These are phyloP conservation scores for Neofusicoccum umdonicola DNA, from an alignment of 2,329 filamentous ascomycete genomes.

Conservation along the genomic window DNA sequence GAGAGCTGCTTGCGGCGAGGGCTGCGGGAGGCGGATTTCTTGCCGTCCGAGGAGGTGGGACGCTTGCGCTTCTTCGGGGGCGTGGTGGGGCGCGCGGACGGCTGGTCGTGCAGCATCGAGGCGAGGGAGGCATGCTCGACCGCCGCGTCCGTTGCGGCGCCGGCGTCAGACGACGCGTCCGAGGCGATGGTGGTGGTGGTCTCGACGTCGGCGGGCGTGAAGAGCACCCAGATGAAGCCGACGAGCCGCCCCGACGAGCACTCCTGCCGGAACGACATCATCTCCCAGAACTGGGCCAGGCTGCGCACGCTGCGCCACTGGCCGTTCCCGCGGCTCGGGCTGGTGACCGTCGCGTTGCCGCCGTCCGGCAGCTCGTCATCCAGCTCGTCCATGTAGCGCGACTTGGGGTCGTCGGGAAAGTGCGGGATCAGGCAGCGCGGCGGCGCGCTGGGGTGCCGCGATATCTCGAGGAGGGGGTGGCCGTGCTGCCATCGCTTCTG, in stretches of 20 bases:
- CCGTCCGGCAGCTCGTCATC: constrained; percentile 68
- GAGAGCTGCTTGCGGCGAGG: constrained; percentile 36
- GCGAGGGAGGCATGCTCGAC: constrained; percentile 18
- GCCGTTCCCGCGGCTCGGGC: constrained; percentile 54
- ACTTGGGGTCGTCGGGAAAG: constrained; percentile 94
- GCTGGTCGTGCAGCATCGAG: constrained; percentile 16
- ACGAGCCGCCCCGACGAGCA: constrained; percentile 90
- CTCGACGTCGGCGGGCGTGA: constrained; percentile 57
- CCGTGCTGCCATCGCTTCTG: constrained; percentile 55
- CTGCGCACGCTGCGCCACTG: constrained; percentile 81
- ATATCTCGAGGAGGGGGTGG: constrained; percentile 71
- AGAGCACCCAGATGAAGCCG: constrained; percentile 91
- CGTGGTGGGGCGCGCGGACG: not conserved
- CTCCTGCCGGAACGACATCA: constrained; percentile 95
- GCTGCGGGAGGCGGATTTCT: not conserved
- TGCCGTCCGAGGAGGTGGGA: not conserved
- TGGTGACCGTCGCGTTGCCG: constrained; percentile 22
- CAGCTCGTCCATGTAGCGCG: constrained; percentile 81
- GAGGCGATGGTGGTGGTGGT: constrained; percentile 10
- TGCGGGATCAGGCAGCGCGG: constrained; percentile 82
- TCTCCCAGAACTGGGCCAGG: constrained; percentile 94
- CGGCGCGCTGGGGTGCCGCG: constrained; percentile 65
- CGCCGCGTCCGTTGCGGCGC: not conserved
- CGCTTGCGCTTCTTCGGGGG: not conserved
- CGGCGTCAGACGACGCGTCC: constrained; percentile 18